Conservation (phyloP, 2,329 filamentous ascomycete genomes). For the Trichophyton simii region DNA sequence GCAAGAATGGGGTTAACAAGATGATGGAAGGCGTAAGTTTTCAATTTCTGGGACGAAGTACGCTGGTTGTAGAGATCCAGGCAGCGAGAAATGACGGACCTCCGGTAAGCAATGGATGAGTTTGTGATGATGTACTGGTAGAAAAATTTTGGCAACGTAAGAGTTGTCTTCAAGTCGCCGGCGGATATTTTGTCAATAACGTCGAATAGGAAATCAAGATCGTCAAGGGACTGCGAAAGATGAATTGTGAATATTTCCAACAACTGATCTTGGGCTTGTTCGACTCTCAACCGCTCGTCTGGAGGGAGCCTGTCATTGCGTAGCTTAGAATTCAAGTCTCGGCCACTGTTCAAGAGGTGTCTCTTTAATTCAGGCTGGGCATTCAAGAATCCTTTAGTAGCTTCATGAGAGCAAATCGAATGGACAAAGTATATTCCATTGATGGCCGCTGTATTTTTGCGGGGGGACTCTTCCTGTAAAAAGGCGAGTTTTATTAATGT, state of each 20-base stretch:
- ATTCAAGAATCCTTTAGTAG: constrained; percentile 54
- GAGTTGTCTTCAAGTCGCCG: constrained; percentile 66
- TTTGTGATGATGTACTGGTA: constrained; percentile 74
- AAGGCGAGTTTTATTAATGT: constrained; percentile 53
- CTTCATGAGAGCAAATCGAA: constrained; percentile 57
- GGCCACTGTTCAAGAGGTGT: constrained; percentile 52
- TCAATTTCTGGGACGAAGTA: constrained; percentile 71
- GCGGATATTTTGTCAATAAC: constrained; percentile 73
- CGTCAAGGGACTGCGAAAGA: constrained; percentile 58
- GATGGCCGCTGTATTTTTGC: constrained; percentile 64
- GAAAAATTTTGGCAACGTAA: constrained; percentile 67
- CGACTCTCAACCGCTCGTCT: constrained; percentile 65
- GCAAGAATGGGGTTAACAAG: constrained; percentile 92
- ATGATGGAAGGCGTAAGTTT: constrained; percentile 82
- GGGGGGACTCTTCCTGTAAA: constrained; percentile 52
- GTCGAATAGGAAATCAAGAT: constrained; percentile 72
- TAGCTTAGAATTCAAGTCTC: constrained; percentile 64
- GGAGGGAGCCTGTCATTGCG: constrained; percentile 57
- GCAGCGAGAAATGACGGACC: constrained; percentile 66
- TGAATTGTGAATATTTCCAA: constrained; percentile 76
- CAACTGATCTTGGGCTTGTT: constrained; percentile 79
- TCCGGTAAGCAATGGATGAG: constrained; percentile 76
- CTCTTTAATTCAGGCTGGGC: constrained; percentile 46
- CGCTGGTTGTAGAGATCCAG: constrained; percentile 76
- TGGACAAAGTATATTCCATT: constrained; percentile 80